Evolutionary conservation across 108 stramenopile genomes (phyloP).

Genomic region (Skeletonema costatum): DNA sequence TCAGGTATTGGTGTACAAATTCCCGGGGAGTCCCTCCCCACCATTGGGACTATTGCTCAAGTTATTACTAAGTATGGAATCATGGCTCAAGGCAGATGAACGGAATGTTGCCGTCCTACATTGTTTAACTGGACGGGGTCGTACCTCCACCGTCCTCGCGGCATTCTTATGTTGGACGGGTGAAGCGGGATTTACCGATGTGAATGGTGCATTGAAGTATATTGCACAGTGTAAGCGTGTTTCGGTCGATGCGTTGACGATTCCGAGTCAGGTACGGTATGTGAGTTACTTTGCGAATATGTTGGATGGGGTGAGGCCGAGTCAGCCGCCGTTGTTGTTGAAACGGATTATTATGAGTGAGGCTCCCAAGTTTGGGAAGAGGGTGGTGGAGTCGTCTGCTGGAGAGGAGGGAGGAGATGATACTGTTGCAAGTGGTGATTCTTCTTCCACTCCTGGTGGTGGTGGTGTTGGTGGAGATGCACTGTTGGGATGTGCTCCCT

Average conservation of each 20-base stretch:
- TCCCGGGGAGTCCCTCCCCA: conserved; percentile 95
- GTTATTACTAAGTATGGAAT: conserved; percentile 87
- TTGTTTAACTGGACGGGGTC: conserved; percentile 95
- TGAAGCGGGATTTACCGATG: conserved; percentile 81
- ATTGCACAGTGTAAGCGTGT: conserved; percentile 85
- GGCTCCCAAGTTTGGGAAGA: conserved; percentile 72
- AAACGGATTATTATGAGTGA: conserved; percentile 92
- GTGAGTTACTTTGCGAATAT: conserved; percentile 91
- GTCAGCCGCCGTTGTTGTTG: conserved; percentile 86
- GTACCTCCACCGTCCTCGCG: conserved; percentile 88
- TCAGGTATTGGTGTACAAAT: conserved; percentile 90
- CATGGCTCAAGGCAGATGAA: conserved; percentile 92
- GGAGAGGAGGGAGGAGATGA: background rate
- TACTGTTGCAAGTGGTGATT: background rate
- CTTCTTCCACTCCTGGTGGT: background rate
- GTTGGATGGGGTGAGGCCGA: conserved; percentile 80
- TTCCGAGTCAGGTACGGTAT: conserved; percentile 95
- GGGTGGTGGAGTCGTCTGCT: background rate
- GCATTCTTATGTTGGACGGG: conserved; percentile 96
- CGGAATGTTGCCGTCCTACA: conserved; percentile 94
- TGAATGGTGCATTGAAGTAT: conserved; percentile 83
- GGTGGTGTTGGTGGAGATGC: background rate
- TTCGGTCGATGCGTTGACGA: conserved; percentile 76
- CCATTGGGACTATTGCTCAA: conserved; percentile 94
- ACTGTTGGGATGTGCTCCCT: conserved; percentile 91